Evolutionary conservation across 1,284 basidiomycete species (phyloP).

Genomic region (Bondarzewia mesenterica): DNA sequence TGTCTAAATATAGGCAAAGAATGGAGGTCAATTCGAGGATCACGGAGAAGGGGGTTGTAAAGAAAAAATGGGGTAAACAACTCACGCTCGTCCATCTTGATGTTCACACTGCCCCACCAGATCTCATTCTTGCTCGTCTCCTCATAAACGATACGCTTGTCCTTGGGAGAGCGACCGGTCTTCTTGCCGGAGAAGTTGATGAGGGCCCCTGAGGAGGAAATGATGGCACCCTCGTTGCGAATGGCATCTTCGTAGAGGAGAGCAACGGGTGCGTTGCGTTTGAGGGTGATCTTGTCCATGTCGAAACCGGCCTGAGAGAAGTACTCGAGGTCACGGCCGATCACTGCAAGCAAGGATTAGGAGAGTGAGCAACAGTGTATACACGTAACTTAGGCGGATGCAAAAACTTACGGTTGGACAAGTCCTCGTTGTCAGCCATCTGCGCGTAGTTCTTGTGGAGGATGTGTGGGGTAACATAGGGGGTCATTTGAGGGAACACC

Average conservation of each 20-base stretch:
- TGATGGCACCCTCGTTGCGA: conserved; percentile 96
- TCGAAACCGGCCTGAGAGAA: conserved; percentile 99
- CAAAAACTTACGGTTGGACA: conserved; percentile 44
- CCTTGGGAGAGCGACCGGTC: conserved; percentile 96
- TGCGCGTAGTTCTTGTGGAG: conserved; percentile 78
- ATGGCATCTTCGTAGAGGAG: conserved; percentile 98
- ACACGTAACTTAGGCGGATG: conserved; percentile 2
- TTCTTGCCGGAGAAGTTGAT: conserved; percentile 99
- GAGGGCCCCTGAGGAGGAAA: conserved; percentile 91
- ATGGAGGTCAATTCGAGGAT: not conserved
- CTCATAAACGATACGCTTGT: conserved; percentile 99
- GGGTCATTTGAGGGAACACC: conserved; percentile 58
- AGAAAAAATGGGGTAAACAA: conserved; percentile 13
- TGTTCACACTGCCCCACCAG: conserved; percentile 99
- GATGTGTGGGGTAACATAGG: conserved; percentile 80
- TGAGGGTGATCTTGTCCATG: conserved; percentile 82
- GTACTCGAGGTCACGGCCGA: conserved; percentile 91
- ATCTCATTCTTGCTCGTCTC: conserved; percentile 96
- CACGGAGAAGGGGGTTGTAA: not conserved
- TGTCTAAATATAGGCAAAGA: conserved; percentile 48
- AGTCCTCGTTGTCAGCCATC: conserved; percentile 53
- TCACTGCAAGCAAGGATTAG: conserved; percentile 39
- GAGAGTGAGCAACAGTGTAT: not conserved
- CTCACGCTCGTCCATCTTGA: conserved; percentile 96
- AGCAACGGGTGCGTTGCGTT: conserved; percentile 94